These are phyloP conservation scores for Hibiscus tridactylites DNA, from an alignment of 345 rosid genomes.

Conservation along the genomic window DNA sequence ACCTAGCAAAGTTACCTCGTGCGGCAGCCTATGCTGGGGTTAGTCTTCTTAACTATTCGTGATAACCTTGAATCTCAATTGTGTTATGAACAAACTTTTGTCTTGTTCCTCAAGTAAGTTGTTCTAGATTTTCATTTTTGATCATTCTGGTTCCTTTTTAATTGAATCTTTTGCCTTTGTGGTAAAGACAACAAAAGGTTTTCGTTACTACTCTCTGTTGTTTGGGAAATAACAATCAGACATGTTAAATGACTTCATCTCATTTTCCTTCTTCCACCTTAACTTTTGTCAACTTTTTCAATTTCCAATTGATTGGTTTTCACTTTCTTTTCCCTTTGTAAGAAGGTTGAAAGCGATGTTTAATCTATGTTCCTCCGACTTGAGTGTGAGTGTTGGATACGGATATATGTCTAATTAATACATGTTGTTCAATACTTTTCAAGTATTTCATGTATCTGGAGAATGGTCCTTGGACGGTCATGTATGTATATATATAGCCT, in stretches of 20 bases:
- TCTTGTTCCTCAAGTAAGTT: not conserved
- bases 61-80: not conserved
- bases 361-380: not conserved
- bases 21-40: constrained; percentile 83
- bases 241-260: not conserved
- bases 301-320: not conserved
- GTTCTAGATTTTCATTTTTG: not conserved
- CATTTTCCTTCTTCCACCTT: not conserved
- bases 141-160: not conserved
- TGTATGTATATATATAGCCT: not conserved
- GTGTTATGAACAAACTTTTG: not conserved
- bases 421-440: not conserved
- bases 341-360: not conserved
- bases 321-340: not conserved
- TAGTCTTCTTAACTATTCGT: constrained; percentile 15
- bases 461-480: not conserved
- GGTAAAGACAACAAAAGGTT: not conserved
- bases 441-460: not conserved
- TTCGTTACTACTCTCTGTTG: not conserved
- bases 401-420: not conserved
- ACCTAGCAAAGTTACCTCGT: constrained; percentile 64
- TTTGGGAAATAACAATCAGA: not conserved
- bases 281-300: not conserved
- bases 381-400: not conserved
- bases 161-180: not conserved